Base-by-base conservation (phyloP, 768 basidiomycete genomes). In the Porphyrellus cyaneotinctus region DNA sequence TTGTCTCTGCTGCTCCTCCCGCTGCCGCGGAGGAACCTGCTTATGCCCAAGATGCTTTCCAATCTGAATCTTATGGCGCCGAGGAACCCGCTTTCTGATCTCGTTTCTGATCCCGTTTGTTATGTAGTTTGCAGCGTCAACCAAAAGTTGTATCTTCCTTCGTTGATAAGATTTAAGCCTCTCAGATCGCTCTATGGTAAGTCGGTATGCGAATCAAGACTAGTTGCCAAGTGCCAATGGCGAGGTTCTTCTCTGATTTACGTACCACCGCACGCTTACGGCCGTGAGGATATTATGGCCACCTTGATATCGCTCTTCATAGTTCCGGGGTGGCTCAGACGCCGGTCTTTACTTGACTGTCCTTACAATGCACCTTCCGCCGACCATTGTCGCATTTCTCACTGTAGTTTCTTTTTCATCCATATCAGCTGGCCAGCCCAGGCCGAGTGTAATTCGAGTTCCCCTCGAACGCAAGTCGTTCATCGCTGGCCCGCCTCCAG, bases 1-100 rank as follows among this genome's bases (percentile, higher is more conserved):
- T 70, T 23, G 65, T 80, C 43, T 69, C 81, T 41, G 71, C 79
- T 35, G 78, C 81, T 20, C 70, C 74, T 23, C 74, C 82, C 15
- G 73, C n/a, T n/a, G n/a, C 73, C 6, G 74, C 68, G 42, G 86
- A 83, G 52, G 87, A 87, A 62, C 68, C 73, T 43, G 65, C 42
- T 33, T 73, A 65, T 43, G 41, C 52, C 28, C 67, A 58, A 35
- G 70, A 71, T 39, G 56, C 71, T 28, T 78, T 68, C 57, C 71
- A 70, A 44, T 60, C 74, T 36, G 78, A 79, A n/a, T 69, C 77
- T 36, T 73, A 66, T 55, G 63, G 35, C 1, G 14, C 68, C 13
- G 70, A 82, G 66, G 78, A 79, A 48, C 72, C 81, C 56, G 77
- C 77, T 50, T 88, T 88, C 76, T 89, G 72, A 78, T 77, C 36